Base-by-base conservation (phyloP, 75 land plant species). In the Selaginella moellendorffii region DNA sequence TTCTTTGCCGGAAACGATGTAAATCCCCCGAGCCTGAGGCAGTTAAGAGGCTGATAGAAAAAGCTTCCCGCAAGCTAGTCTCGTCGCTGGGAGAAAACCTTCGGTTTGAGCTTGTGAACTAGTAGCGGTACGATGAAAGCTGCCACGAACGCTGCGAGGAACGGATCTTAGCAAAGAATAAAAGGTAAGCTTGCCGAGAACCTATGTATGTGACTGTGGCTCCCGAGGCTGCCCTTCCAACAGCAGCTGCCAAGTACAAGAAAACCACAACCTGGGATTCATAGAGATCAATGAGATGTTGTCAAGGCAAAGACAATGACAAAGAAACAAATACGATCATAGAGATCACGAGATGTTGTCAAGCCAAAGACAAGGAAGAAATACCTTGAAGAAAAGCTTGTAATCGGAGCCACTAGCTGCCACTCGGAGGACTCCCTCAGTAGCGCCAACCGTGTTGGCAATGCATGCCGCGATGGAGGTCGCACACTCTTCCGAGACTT, bases 361-460 rank as follows among this genome's bases (percentile, higher is more conserved):
- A n/a, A n/a, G n/a, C n/a, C n/a, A n/a, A n/a, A n/a, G n/a, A n/a
- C n/a, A n/a, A 18, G n/a, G n/a, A n/a, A n/a, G n/a, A n/a, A n/a
- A n/a, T 31, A 81, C 99, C 85, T 86, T 95, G 19, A 89, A 17
- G 63, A 95, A 95, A 2, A 95, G 77, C 61, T 86, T 82, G 74
- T 77, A 81, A 65, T 95, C 99, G 31, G 88, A 84, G 12, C 91
- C 99, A 24, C 82, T 82, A 5, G 99, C 99, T 21, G 99, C 99
- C 56, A 89, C 87, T 54, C 99, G 69, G 28, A 95, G 72, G 27
- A 95, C 99, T 29, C 97, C 88, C 62, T 90, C 99, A 14, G 96
- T 70, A 0, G 99, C 99, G 2, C 99, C 99, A 31, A 95, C 26
- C 1, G 85, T 85, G 29, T 95, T 89, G 19, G 97, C 99, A 63